Base-by-base conservation (phyloP, 495 filamentous ascomycete species). In the Chaetomium tenue region DNA sequence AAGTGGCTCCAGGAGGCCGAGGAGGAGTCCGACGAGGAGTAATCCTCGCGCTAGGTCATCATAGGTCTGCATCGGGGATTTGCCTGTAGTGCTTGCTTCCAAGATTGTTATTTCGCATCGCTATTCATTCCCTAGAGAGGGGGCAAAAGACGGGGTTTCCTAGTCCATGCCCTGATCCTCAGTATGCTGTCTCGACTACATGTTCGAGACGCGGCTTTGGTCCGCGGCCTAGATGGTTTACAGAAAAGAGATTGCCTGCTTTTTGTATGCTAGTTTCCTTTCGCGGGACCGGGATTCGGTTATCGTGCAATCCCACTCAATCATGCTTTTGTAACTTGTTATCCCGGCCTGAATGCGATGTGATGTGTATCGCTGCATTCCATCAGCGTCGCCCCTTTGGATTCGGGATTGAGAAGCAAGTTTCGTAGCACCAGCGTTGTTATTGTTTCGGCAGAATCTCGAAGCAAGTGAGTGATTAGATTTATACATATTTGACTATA, bases 1-100 rank as follows among this genome's bases (percentile, higher is more conserved):
- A 88, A 86, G 67, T 97, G 94, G 94, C 90, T 98, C 42, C 85
- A 91, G 71, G 91, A 86, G 71, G 95, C 94, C 56, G 91, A 89
- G 73, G 92, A 95, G 65, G 91, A 93, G 18, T 84, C 85, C 20
- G 87, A 89, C 6, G 80, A 81, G 63, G 74, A 61, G 23, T 55
- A 65, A 55, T 58, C 33, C 33, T 37, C 60, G 50, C 28, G 25
- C 11, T 53, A 3, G 13, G 28, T 11, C 42, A 40, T 3, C 6
- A 12, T 23, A 2, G 9, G 25, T 5, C 16, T 30, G 13, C 23
- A 8, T 16, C 12, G 8, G 42, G 37, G 39, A n/a, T 12, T 12
- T 47, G 25, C 22, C 18, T 26, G 33, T 22, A 18, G 22, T 47
- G 18, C 11, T 23, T 47, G 2, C 44, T 22, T 42, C 55, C 37